Base-by-base conservation (phyloP, 164 flowering plant genomes). In the Tetrastigma voinierianum region DNA sequence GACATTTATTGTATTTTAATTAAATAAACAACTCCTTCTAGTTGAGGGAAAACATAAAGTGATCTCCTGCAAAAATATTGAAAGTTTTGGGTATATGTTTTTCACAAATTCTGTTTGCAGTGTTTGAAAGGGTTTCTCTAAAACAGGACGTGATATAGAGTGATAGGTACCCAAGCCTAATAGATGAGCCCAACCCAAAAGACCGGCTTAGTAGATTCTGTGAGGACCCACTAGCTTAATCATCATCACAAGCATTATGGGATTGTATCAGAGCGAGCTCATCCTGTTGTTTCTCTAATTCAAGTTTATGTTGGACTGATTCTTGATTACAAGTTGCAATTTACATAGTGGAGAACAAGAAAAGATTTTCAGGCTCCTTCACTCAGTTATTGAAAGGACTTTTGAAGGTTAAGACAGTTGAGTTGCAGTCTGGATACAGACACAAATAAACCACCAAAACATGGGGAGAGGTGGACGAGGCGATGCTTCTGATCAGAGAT, bases 361-460 rank as follows among this genome's bases (percentile, higher is more conserved):
- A 84, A 70, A 46, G 93, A 86, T 25, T 81, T 84, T 32, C 86
- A 90, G 93, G 72, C 68, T 57, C 72, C 90, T 13, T 1, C 64
- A 0, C 88, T 0, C 65, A 48, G 64, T 86, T 0, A 62, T 87
- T 13, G 5, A n/a, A 82, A 71, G 74, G 82, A 86, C 2, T 32
- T 83, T n/a, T 83, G 77, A 18, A 76, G 65, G 0, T 17, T 87
- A 48, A 72, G 66, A 48, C 72, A 4, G 61, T 3, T 87, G 20
- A 80, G 15, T 81, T 6, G 77, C 86, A 0, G 70, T 87, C 4
- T 87, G 93, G 93, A 9, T 69, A 10, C n/a, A 23, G 40, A 5
- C 93, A 87, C 53, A 51, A 44, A 86, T 87, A 69, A 86, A 87
- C 73, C 72, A 69, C 63, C 93, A 87, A 54, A 77, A 87, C 78